A percentile compares a stretch with the other conserved stretches of the same genome.
phyloP scores from a whole-genome alignment of 768 basidiomycete genomes.

The Russula ochroleuca region DNA sequence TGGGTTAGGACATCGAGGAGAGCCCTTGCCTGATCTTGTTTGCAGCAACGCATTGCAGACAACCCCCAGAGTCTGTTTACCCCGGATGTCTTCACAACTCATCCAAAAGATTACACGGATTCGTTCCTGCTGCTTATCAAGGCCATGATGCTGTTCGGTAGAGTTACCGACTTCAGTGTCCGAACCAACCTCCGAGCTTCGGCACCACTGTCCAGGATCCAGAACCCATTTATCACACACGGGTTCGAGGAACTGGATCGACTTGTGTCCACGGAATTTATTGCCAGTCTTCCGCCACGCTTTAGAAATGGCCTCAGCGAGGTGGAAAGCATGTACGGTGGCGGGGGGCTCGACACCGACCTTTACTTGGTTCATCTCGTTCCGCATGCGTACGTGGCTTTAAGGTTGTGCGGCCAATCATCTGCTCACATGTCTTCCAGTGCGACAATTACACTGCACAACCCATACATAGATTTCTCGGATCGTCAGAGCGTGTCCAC shows the following conservation, averaged over 20 bases:
- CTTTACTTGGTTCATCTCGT: conserved; percentile 83
- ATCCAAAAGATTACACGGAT: conserved; percentile 76
- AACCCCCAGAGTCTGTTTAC: conserved; percentile 73
- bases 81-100: conserved; percentile 61
- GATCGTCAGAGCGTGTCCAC: conserved; percentile 64
- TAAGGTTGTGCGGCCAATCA: conserved; percentile 22
- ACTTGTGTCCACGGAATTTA: conserved; percentile 61
- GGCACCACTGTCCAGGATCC: conserved; percentile 63
- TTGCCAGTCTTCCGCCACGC: conserved; percentile 63
- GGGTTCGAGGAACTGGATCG: conserved; percentile 70
- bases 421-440: conserved; percentile 37
- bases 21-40: conserved; percentile 20
- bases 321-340: conserved; percentile 52
- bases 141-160: conserved; percentile 78
- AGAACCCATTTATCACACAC: conserved; percentile 63
- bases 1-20: conserved; percentile 8
- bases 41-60: conserved; percentile 54
- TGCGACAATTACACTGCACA: conserved; percentile 85
- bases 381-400: conserved; percentile 70
- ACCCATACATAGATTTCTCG: conserved; percentile 73
- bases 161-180: conserved; percentile 81
- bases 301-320: conserved; percentile 62
- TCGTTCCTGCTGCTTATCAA: conserved; percentile 79
- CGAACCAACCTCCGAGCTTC: conserved; percentile 64
- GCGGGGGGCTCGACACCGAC: conserved; percentile 67